Base-by-base conservation (phyloP, 192 early-diverging fungal genomes). In the Paraglomus brasilianum region DNA sequence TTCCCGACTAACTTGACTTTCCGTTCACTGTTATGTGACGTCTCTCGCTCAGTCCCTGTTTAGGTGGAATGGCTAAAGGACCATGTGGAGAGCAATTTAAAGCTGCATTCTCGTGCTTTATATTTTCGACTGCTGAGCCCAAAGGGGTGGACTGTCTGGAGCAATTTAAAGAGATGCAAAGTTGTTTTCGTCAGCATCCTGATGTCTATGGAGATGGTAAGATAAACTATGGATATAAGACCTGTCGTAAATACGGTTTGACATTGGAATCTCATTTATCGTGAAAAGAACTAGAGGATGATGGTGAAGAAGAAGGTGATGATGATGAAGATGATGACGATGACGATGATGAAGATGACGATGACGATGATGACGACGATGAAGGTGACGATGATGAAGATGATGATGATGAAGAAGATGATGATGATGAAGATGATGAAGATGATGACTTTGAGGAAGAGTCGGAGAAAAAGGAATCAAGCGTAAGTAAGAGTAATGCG, bases 41-140 rank as follows among this genome's bases (percentile, higher is more conserved):
- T n/a, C n/a, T n/a, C n/a, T n/a, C n/a, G n/a, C n/a, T n/a, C n/a
- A n/a, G n/a, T 66, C 95, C 95, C 30, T 98, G 97, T 73, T 74
- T 98, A 6, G 95, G 90, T 42, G 88, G 87, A 41, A 99, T 99
- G 97, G 93, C 93, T 10, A 83, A 93, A 36, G 93, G 93, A 13
- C 92, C 97, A n/a, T 99, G 97, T 76, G 97, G 95, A 22, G 95
- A 97, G 68, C 78, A 87, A 66, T 99, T 99, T 84, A 97, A 97
- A 75, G 88, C 84, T 6, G 95, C 95, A 14, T 99, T 99, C 69
- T 93, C 94, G 8, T 99, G 97, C 76, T 99, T 97, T 86, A 93
- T 97, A 24, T 93, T 91, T 72, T 95, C 93, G 2, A 89, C 83
- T 42, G 89, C 87, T 44, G 95, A 97, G 57, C 97, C 95, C 39